Evolutionary conservation across 495 filamentous ascomycete genomes (phyloP).

Genomic region (Hypoxylon lenormandii): DNA sequence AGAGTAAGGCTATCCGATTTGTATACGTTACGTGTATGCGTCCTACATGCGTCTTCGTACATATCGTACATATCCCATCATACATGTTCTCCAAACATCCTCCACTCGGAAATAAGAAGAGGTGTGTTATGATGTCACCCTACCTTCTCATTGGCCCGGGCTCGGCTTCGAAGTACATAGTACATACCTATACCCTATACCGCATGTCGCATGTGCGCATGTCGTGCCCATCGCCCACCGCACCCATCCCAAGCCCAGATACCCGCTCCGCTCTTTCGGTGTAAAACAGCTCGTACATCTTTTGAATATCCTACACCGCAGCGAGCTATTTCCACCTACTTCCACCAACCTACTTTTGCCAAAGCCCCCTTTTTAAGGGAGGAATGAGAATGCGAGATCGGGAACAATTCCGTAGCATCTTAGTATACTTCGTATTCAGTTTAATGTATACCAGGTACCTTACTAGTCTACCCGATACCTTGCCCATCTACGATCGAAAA

Average conservation of each 20-base stretch:
- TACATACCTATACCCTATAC: not conserved
- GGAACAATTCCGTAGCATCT: not conserved
- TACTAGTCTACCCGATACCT: slow-evolving; percentile 16
- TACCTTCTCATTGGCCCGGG: slow-evolving; percentile 2
- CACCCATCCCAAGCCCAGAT: slow-evolving; percentile 7
- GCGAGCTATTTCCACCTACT: not conserved
- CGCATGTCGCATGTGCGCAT: not conserved
- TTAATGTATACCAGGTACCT: slow-evolving; percentile 24
- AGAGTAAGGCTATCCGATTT: slow-evolving; percentile 22
- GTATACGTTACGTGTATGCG: not conserved
- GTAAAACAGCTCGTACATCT: not conserved
- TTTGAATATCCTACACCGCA: slow-evolving; percentile 18
- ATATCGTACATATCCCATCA: too few species aligned
- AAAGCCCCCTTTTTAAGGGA: not conserved
- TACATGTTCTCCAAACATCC: slow-evolving; percentile 17
- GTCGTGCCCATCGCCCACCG: not conserved
- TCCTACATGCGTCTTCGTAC: not conserved
- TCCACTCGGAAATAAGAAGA: slow-evolving; percentile 28
- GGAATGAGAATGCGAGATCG: slow-evolving; percentile 3
- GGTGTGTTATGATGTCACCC: slow-evolving; percentile 40
- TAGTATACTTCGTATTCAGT: slow-evolving; percentile 10
- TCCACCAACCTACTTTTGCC: too few species aligned
- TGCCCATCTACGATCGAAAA: not conserved
- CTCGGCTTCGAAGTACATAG: slow-evolving; percentile 19
- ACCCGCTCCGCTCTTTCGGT: slow-evolving; percentile 30